These are phyloP conservation scores for Tilletiaria anomala DNA, from an alignment of 1,284 basidiomycete genomes.

Conservation along the genomic window DNA sequence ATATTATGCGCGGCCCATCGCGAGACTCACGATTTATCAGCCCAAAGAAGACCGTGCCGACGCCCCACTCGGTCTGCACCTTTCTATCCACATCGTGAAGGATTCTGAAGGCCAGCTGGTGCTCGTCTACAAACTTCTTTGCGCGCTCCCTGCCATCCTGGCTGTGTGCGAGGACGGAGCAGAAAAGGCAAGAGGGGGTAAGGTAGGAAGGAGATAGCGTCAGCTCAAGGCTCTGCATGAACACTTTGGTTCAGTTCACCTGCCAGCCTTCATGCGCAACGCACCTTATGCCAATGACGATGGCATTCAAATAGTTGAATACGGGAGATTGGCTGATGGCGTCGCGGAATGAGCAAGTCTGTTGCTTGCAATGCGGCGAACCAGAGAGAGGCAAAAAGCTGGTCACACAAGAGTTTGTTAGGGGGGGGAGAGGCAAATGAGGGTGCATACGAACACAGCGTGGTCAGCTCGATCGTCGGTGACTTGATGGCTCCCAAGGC, in stretches of 20 bases:
- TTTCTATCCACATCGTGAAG: slow-evolving; percentile 16
- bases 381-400: slow-evolving; percentile 32
- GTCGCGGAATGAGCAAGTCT: slow-evolving; percentile 24
- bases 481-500: no score
- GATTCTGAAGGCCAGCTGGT: slow-evolving; percentile 17
- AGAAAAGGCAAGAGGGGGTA: no score
- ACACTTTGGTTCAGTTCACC: no score
- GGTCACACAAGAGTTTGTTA: no score
- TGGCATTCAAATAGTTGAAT: slow-evolving; percentile 24
- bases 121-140: slow-evolving; percentile 20
- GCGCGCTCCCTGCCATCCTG: slow-evolving; percentile 16
- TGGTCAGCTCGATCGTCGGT: no score
- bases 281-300: slow-evolving; percentile 33
- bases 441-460: no score
- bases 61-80: slow-evolving; percentile 18
- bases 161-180: no score
- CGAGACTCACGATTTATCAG: slow-evolving; percentile 15
- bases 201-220: no score
- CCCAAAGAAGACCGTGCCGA: slow-evolving; percentile 13
- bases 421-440: no score
- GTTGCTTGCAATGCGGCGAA: slow-evolving; percentile 25
- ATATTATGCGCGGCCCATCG: background rate
- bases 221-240: no score
- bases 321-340: slow-evolving; percentile 19
- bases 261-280: no score